Evolutionary conservation across 768 basidiomycete genomes (phyloP).

Genomic region (Mycena albidolilacea): DNA sequence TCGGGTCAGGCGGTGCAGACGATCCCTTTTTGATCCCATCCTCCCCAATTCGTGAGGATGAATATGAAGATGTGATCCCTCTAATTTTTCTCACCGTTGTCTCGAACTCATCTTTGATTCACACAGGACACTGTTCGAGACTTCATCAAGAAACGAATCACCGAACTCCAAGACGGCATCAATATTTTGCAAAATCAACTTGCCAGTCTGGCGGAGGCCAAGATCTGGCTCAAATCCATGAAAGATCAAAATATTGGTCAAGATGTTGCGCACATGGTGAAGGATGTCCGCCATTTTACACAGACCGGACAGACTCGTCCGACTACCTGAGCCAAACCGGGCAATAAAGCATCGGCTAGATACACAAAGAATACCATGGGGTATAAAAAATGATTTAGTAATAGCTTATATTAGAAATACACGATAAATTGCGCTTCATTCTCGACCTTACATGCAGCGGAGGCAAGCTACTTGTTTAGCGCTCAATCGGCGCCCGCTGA

Average conservation of each 20-base stretch:
- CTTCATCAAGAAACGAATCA: neutral
- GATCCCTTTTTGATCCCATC: neutral
- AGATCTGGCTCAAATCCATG: slow-evolving; percentile 4
- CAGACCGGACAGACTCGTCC: neutral
- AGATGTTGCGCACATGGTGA: too few species aligned
- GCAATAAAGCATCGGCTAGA: neutral
- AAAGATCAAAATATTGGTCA: slow-evolving; percentile 1
- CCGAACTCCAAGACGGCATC: neutral
- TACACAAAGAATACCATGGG: neutral
- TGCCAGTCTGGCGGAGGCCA: neutral
- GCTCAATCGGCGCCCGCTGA: too few species aligned
- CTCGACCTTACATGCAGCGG: too few species aligned
- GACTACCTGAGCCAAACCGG: neutral
- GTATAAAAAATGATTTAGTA: neutral
- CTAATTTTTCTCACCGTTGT: too few species aligned
- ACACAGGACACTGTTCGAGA: neutral
- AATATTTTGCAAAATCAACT: neutral
- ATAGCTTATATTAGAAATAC: too few species aligned
- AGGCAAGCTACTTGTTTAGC: too few species aligned
- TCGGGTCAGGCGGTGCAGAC: too few species aligned
- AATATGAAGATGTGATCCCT: neutral
- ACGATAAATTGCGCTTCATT: too few species aligned
- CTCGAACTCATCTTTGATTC: too few species aligned
- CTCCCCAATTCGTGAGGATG: neutral
- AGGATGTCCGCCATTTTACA: slow-evolving; percentile 1